Percentiles rank a stretch among this genome's conserved stretches.
Conservation (phyloP, 768 basidiomycete genomes). For the Pisolithus sp. region DNA sequence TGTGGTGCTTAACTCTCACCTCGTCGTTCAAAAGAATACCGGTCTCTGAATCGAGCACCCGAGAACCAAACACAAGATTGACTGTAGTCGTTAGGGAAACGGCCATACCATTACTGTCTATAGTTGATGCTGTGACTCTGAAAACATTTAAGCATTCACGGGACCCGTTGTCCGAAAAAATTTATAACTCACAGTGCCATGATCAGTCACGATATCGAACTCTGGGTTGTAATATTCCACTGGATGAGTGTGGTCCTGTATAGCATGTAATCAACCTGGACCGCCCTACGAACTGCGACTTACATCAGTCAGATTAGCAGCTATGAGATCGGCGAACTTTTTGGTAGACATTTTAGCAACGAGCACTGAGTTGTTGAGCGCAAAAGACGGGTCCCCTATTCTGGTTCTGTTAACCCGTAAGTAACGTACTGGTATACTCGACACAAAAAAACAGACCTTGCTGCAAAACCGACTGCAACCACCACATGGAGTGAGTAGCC, state of each 20-base stretch:
- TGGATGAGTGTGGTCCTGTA: conserved; percentile 72
- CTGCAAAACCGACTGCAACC: conserved; percentile 55
- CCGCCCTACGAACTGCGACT: conserved; percentile 17
- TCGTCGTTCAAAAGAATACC: conserved; percentile 90
- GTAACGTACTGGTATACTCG: no score
- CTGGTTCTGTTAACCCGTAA: conserved; percentile 51
- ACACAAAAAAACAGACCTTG: conserved; percentile 33
- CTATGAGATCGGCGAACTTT: conserved; percentile 54
- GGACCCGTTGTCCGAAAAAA: conserved; percentile 1
- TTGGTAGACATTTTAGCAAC: conserved; percentile 67
- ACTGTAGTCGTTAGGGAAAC: conserved; percentile 85
- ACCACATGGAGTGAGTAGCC: conserved; percentile 2
- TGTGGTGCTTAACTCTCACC: conserved; percentile 28
- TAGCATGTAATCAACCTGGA: conserved; percentile 2
- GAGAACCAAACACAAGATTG: conserved; percentile 85
- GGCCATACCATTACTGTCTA: conserved; percentile 84
- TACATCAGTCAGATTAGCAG: conserved; percentile 78
- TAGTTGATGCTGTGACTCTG: conserved; percentile 80
- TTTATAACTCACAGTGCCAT: conserved; percentile 69
- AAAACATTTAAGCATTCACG: conserved; percentile 4
- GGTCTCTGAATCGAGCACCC: conserved; percentile 78
- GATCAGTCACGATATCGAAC: conserved; percentile 71
- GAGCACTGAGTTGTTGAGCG: conserved; percentile 45
- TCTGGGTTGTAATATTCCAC: conserved; percentile 80
- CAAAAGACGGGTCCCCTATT: conserved; percentile 68